These are phyloP conservation scores for Prunus dulcis DNA, from an alignment of 306 rosid genomes.

Conservation along the genomic window DNA sequence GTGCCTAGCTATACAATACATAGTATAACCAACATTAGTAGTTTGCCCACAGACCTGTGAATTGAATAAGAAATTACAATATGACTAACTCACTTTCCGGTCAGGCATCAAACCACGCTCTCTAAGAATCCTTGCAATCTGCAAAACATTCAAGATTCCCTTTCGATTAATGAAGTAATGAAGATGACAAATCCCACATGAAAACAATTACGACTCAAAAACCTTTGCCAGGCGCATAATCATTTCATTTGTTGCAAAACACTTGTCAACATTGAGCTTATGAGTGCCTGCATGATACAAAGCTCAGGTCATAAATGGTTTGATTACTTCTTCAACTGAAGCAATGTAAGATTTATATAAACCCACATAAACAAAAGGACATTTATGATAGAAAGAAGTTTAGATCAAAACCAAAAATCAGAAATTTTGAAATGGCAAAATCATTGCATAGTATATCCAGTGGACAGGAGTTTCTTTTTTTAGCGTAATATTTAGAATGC, in stretches of 20 bases:
- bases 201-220: conserved; percentile 17
- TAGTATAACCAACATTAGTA: conserved; percentile 28
- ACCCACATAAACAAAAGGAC: neutral
- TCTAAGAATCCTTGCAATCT: conserved; percentile 93
- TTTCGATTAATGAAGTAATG: conserved; percentile 22
- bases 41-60: conserved; percentile 1
- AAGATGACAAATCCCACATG: conserved; percentile 16
- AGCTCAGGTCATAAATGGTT: conserved; percentile 16
- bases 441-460: neutral
- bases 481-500: neutral
- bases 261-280: conserved; percentile 91
- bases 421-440: neutral
- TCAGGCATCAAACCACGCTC: conserved; percentile 96
- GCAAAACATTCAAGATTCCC: conserved; percentile 16
- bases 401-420: neutral
- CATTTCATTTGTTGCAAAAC: conserved; percentile 97
- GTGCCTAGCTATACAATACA: conserved; percentile 75
- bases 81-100: conserved; percentile 69
- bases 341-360: neutral
- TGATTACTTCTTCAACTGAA: neutral
- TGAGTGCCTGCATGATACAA: conserved; percentile 52
- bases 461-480: neutral
- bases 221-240: conserved; percentile 93
- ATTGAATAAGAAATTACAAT: conserved; percentile 21
- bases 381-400: neutral